A percentile compares a stretch with the other conserved stretches of the same genome.
phyloP scores from a whole-genome alignment of 2,329 filamentous ascomycete species.

The Intubia oerlemansii region DNA sequence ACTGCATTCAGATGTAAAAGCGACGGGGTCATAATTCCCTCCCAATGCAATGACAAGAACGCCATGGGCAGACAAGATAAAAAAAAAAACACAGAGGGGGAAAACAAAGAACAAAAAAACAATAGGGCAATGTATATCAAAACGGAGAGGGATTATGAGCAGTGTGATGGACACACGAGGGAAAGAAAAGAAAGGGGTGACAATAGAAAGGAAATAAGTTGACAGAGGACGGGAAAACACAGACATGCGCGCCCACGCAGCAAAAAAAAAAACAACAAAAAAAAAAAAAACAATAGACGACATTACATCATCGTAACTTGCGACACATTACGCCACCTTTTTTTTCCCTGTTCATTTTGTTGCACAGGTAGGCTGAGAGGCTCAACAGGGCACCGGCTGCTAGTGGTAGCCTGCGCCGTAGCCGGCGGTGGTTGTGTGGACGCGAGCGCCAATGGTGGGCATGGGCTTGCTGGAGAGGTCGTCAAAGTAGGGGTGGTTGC shows the following conservation, averaged over 20 bases:
- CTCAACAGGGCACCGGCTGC: conserved; percentile 4
- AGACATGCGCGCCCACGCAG: too few species aligned
- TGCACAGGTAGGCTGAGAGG: too few species aligned
- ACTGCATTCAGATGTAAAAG: too few species aligned
- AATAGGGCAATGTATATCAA: neutral
- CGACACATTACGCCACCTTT: too few species aligned
- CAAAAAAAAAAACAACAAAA: conserved; percentile 1
- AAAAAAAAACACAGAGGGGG: neutral
- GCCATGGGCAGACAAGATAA: conserved; percentile 4
- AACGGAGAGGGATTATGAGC: conserved; percentile 1
- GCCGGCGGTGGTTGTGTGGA: conserved; percentile 2
- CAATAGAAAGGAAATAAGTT: too few species aligned
- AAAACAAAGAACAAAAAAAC: neutral
- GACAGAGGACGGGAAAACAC: too few species aligned
- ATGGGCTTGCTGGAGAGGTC: too few species aligned
- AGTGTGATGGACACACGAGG: neutral
- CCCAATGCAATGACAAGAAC: too few species aligned
- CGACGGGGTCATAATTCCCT: too few species aligned
- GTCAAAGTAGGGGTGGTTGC: conserved; percentile 59
- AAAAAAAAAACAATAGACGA: neutral
- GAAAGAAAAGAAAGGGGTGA: conserved; percentile 1
- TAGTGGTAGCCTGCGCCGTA: conserved; percentile 14
- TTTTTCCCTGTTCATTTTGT: too few species aligned
- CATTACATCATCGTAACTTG: too few species aligned
- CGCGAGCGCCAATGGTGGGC: conserved; percentile 1